Evolutionary conservation across 1,284 basidiomycete genomes (phyloP).

Genomic region (Trametes versicolor): DNA sequence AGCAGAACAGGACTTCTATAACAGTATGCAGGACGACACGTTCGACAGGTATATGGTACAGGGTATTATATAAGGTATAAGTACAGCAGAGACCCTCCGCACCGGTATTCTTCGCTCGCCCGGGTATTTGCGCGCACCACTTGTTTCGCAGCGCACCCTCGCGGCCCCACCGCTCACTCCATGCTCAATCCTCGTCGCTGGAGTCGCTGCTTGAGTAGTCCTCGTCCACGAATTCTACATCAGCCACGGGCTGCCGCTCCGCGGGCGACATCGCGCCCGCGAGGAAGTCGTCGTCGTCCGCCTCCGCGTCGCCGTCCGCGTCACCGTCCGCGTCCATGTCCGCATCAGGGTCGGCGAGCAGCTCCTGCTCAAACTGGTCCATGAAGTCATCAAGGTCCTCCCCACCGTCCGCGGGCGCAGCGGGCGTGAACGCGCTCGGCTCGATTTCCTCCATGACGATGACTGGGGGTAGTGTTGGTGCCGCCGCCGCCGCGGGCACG

Average conservation of each 20-base stretch:
- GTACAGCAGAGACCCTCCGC: slow-evolving; percentile 13
- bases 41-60: slow-evolving; percentile 12
- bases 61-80: slow-evolving; percentile 22
- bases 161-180: neutral
- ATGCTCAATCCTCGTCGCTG: slow-evolving; percentile 67
- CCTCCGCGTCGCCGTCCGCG: slow-evolving; percentile 36
- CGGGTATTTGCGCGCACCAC: neutral
- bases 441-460: slow-evolving; percentile 44
- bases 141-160: too few relatives aligned
- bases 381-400: slow-evolving; percentile 47
- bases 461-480: slow-evolving; percentile 21
- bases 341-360: slow-evolving; percentile 49
- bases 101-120: neutral
- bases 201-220: slow-evolving; percentile 73
- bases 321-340: slow-evolving; percentile 34
- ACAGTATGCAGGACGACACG: slow-evolving; percentile 6
- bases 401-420: slow-evolving; percentile 44
- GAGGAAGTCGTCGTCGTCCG: slow-evolving; percentile 41
- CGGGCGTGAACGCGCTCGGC: slow-evolving; percentile 34
- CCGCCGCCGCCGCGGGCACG: slow-evolving; percentile 24
- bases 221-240: slow-evolving; percentile 50
- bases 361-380: slow-evolving; percentile 53
- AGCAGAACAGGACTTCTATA: slow-evolving; percentile 10
- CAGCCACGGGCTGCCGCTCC: slow-evolving; percentile 52
- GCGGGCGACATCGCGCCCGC: slow-evolving; percentile 52